These are phyloP conservation scores for Gigaspora rosea DNA, from an alignment of 192 early-diverging fungal genomes.

Conservation along the genomic window DNA sequence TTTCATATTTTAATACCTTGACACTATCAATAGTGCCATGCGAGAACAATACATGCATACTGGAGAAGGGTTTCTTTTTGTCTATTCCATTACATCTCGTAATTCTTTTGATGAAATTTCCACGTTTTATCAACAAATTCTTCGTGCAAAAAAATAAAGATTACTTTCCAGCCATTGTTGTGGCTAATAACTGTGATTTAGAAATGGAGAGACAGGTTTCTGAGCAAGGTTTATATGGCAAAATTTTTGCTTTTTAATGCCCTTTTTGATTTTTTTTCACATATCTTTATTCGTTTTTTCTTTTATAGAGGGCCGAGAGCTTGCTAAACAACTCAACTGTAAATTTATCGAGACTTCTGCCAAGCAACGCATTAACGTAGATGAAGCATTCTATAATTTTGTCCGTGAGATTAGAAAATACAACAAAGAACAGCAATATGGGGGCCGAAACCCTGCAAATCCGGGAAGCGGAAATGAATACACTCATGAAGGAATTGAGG, in stretches of 20 bases:
- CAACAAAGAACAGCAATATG: conserved; percentile 69
- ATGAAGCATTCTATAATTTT: conserved; percentile 85
- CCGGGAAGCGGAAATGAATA: conserved; percentile 42
- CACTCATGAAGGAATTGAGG: neutral
- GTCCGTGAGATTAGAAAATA: conserved; percentile 84
- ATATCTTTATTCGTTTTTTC: neutral
- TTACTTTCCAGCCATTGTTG: conserved; percentile 85
- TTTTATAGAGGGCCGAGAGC: conserved; percentile 73
- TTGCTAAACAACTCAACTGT: conserved; percentile 75
- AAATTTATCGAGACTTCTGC: conserved; percentile 89
- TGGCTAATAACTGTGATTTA: conserved; percentile 94
- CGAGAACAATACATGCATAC: conserved; percentile 97
- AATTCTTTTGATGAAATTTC: conserved; percentile 91
- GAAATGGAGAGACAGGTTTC: conserved; percentile 82
- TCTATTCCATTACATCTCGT: conserved; percentile 91
- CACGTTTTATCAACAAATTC: conserved; percentile 90
- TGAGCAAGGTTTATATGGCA: conserved; percentile 46
- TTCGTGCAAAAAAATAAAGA: conserved; percentile 93
- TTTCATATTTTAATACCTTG: conserved; percentile 21
- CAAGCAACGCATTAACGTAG: conserved; percentile 86
- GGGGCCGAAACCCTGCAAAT: conserved; percentile 42
- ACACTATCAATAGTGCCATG: conserved; percentile 61
- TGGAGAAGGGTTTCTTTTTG: conserved; percentile 93
- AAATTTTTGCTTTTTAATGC: neutral
- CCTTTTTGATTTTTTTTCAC: neutral